phyloP scores from a whole-genome alignment of 2,329 filamentous ascomycete species.

The Mollisia scopiformis region DNA sequence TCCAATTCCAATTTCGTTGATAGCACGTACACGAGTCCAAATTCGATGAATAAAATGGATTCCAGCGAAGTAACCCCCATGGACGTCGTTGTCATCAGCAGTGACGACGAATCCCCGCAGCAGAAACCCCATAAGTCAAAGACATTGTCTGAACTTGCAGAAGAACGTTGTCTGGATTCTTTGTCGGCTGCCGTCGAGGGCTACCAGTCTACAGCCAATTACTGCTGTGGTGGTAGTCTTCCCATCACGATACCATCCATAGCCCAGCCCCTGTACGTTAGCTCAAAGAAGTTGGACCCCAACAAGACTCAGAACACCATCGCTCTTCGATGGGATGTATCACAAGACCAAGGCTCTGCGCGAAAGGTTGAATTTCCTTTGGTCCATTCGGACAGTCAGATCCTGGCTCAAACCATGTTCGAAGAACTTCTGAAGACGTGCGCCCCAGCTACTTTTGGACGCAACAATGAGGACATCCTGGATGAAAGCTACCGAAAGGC shows the following conservation, averaged over 20 bases:
- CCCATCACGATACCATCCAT: constrained; percentile 2
- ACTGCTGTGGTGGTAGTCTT: constrained; percentile 20
- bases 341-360: neutral
- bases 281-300: constrained; percentile 4
- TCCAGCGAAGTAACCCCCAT: neutral
- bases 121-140: neutral
- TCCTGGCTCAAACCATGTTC: constrained; percentile 7
- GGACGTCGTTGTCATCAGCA: neutral
- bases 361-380: neutral
- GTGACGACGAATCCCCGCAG: no score
- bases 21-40: no score
- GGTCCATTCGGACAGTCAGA: neutral
- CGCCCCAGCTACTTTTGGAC: constrained; percentile 53
- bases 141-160: neutral
- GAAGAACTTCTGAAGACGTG: constrained; percentile 38
- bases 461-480: constrained; percentile 46
- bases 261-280: neutral
- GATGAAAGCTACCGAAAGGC: constrained; percentile 57
- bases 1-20: neutral
- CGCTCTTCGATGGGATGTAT: constrained; percentile 16
- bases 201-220: constrained; percentile 15
- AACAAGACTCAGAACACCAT: neutral
- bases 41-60: neutral
- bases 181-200: constrained; percentile 8
- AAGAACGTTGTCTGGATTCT: neutral